A percentile compares a stretch with the other conserved stretches of the same genome.
Evolutionary conservation across 192 early-diverging fungal genomes (phyloP).

Genomic region (Linnemannia schmuckeri): DNA sequence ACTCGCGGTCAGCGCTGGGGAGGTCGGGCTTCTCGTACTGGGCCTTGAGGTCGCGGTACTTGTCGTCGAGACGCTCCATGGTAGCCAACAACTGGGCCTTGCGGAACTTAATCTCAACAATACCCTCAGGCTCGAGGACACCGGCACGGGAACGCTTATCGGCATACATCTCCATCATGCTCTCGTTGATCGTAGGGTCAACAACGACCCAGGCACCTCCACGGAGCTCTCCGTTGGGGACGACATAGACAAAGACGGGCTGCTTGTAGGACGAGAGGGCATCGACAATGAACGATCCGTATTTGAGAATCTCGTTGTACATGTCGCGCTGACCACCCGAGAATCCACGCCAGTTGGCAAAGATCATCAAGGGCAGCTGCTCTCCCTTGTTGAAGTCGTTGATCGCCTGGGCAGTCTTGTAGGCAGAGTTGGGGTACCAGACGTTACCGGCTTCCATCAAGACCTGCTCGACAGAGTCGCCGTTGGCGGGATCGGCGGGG

Average conservation of each 20-base stretch:
- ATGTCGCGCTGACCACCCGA: slow-evolving; percentile 99
- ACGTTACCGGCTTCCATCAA: slow-evolving; percentile 94
- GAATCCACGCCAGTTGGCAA: slow-evolving; percentile 99
- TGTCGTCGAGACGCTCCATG: slow-evolving; percentile 92
- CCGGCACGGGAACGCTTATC: slow-evolving; percentile 92
- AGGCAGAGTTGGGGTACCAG: slow-evolving; percentile 99
- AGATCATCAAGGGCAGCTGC: slow-evolving; percentile 97
- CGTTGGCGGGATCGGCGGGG: slow-evolving; percentile 95
- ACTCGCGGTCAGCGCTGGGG: slow-evolving; percentile 71
- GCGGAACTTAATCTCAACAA: slow-evolving; percentile 98
- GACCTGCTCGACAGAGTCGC: slow-evolving; percentile 90
- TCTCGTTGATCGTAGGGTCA: slow-evolving; percentile 95
- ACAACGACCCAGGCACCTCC: slow-evolving; percentile 99
- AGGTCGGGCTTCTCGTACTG: slow-evolving; percentile 65
- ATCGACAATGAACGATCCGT: slow-evolving; percentile 97
- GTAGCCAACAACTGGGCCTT: slow-evolving; percentile 91
- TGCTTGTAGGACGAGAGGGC: slow-evolving; percentile 96
- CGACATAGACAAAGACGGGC: slow-evolving; percentile 97
- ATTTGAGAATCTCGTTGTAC: slow-evolving; percentile 98
- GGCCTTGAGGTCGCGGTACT: slow-evolving; percentile 81
- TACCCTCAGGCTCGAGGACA: slow-evolving; percentile 96
- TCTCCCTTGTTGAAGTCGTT: slow-evolving; percentile 99
- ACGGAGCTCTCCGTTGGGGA: slow-evolving; percentile 95
- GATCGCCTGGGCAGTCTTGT: slow-evolving; percentile 99
- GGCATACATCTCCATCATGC: slow-evolving; percentile 99